Conservation (phyloP, 768 basidiomycete genomes). For the Xanthoconium purpureum region DNA sequence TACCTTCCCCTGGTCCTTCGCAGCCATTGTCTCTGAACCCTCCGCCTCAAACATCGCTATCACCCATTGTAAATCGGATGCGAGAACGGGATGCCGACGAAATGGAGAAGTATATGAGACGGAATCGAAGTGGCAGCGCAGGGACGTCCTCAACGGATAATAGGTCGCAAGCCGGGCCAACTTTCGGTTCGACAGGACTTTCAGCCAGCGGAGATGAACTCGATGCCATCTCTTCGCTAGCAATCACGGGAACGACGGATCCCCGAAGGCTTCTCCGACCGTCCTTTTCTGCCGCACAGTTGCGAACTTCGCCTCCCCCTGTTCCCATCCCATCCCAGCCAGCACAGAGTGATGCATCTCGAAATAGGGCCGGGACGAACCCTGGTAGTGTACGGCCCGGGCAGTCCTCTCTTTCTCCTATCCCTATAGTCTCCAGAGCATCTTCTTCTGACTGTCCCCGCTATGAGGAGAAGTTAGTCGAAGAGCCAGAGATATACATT, state of each 20-base stretch:
- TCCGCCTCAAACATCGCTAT: constrained; percentile 48
- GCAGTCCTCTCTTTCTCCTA: constrained; percentile 39
- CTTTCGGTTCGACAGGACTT: constrained; percentile 45
- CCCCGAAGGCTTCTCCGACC: constrained; percentile 62
- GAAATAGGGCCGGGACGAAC: constrained; percentile 67
- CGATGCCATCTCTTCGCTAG: constrained; percentile 44
- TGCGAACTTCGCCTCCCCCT: constrained; percentile 51
- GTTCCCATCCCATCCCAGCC: constrained; percentile 32
- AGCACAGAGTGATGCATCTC: constrained; percentile 42
- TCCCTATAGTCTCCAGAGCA: constrained; percentile 45
- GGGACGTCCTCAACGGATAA: constrained; percentile 71
- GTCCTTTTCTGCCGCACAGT: constrained; percentile 75
- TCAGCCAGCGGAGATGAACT: constrained; percentile 57
- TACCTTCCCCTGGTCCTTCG: constrained; percentile 36
- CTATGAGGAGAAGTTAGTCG: constrained; percentile 36
- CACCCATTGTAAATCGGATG: constrained; percentile 78
- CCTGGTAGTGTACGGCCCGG: constrained; percentile 48
- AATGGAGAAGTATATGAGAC: constrained; percentile 79
- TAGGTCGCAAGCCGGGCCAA: constrained; percentile 55
- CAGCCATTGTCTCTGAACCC: constrained; percentile 37
- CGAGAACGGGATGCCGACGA: constrained; percentile 83
- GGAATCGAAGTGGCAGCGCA: constrained; percentile 80
- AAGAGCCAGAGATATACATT: constrained; percentile 51
- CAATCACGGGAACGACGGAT: constrained; percentile 51
- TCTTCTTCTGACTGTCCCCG: constrained; percentile 54